Evolutionary conservation across 1,284 basidiomycete species (phyloP).

Genomic region (Fomitopsis schrenkii): DNA sequence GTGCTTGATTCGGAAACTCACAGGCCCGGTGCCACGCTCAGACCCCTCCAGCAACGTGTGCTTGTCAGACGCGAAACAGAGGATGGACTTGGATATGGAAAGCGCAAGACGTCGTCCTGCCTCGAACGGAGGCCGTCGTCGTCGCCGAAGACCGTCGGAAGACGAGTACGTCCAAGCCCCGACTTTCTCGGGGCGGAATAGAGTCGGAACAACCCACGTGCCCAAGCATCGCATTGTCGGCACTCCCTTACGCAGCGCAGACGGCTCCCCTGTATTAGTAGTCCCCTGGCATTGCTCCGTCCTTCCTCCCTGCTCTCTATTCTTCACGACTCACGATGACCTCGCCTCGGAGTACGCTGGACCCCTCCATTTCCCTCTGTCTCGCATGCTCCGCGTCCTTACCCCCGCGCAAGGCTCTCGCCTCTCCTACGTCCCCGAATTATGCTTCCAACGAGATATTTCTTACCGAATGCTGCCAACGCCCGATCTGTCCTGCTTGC

Average conservation of each 20-base stretch:
- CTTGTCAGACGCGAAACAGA: neutral
- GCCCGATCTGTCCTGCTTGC: conserved; percentile 57
- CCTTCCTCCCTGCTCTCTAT: neutral
- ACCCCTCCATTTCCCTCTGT: conserved; percentile 37
- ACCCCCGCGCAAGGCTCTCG: conserved; percentile 29
- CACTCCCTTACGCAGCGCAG: neutral
- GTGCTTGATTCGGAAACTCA: neutral
- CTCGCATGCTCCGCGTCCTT: conserved; percentile 63
- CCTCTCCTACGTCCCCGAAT: conserved; percentile 9
- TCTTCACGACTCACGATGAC: neutral
- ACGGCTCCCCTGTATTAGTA: neutral
- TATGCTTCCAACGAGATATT: conserved; percentile 23
- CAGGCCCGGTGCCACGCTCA: neutral
- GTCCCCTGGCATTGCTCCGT: neutral
- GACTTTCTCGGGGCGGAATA: neutral
- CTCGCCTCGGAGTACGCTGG: neutral
- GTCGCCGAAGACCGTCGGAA: neutral
- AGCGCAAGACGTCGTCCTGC: neutral
- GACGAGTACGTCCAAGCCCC: neutral
- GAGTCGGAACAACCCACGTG: neutral
- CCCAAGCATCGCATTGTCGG: neutral
- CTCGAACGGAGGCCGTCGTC: neutral
- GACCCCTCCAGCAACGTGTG: neutral
- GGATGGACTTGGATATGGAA: neutral
- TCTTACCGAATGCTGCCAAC: conserved; percentile 52